phyloP scores from a whole-genome alignment of 2,329 filamentous ascomycete species.

The Arthrobotrys conoides region DNA sequence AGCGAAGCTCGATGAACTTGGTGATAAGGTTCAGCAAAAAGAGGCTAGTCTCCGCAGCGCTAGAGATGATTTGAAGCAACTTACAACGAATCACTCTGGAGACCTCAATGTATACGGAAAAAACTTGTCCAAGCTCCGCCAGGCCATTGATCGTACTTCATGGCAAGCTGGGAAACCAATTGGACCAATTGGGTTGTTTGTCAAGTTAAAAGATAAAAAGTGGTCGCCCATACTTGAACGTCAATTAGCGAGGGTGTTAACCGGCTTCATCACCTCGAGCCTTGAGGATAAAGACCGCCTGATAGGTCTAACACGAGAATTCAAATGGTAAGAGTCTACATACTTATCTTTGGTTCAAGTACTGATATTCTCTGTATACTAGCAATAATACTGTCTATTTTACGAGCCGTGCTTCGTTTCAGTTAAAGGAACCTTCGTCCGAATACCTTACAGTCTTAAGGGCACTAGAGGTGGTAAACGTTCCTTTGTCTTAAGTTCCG shows the following conservation, averaged over 20 bases:
- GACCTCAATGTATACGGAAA: slow-evolving; percentile 41
- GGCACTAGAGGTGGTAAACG: slow-evolving; percentile 74
- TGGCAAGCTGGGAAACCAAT: slow-evolving; percentile 81
- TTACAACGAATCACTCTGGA: slow-evolving; percentile 58
- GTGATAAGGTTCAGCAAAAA: slow-evolving; percentile 27
- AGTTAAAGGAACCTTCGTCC: slow-evolving; percentile 81
- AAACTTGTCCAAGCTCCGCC: slow-evolving; percentile 75
- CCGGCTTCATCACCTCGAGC: slow-evolving; percentile 84
- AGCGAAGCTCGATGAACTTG: slow-evolving; percentile 64
- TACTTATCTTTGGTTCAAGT: no score
- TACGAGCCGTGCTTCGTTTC: slow-evolving; percentile 71
- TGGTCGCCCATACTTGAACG: slow-evolving; percentile 89
- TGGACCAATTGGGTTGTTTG: slow-evolving; percentile 84
- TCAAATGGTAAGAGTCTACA: slow-evolving; percentile 65
- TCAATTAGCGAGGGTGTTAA: slow-evolving; percentile 78
- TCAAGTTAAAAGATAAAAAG: slow-evolving; percentile 81
- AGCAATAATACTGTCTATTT: slow-evolving; percentile 76
- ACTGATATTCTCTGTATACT: slow-evolving; percentile 63
- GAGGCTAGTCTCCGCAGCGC: slow-evolving; percentile 63
- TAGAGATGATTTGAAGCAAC: slow-evolving; percentile 64
- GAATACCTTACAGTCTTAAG: slow-evolving; percentile 83
- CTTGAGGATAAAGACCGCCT: slow-evolving; percentile 82
- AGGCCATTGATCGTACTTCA: slow-evolving; percentile 77
- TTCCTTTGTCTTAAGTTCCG: background rate
- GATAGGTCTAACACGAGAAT: slow-evolving; percentile 74